Conservation (phyloP, 768 basidiomycete genomes). For the Suillus sp. region DNA sequence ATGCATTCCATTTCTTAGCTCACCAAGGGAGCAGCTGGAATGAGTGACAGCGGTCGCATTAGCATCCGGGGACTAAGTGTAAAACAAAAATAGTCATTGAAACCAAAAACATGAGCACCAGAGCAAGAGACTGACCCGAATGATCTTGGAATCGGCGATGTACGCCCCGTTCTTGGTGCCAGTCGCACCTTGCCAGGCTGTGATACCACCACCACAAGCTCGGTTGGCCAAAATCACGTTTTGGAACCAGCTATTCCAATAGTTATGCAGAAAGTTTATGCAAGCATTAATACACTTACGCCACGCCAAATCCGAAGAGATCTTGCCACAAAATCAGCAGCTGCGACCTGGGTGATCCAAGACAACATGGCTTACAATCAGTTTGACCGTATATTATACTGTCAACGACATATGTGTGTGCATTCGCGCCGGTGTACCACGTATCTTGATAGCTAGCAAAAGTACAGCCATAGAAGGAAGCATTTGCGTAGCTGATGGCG, state of each 20-base stretch:
- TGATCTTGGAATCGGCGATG: conserved; percentile 55
- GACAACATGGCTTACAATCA: conserved; percentile 49
- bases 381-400: conserved; percentile 65
- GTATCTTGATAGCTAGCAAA: conserved; percentile 69
- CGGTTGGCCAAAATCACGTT: conserved; percentile 60
- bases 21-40: conserved; percentile 54
- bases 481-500: conserved; percentile 64
- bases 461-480: conserved; percentile 62
- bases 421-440: conserved; percentile 62
- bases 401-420: conserved; percentile 60
- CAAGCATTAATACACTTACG: conserved; percentile 38
- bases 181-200: conserved; percentile 60
- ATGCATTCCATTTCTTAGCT: neutral
- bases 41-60: conserved; percentile 48
- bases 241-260: conserved; percentile 54
- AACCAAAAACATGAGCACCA: neutral
- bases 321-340: neutral
- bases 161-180: conserved; percentile 54
- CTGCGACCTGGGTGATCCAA: neutral
- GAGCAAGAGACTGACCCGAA: conserved; percentile 43
- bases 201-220: conserved; percentile 64
- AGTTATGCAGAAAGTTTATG: neutral
- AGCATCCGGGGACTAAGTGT: conserved; percentile 56
- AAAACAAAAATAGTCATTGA: neutral
- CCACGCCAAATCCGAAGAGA: conserved; percentile 53